These are phyloP conservation scores for Phytophthora syringae DNA, from an alignment of 352 stramenopile species.

Conservation along the genomic window DNA sequence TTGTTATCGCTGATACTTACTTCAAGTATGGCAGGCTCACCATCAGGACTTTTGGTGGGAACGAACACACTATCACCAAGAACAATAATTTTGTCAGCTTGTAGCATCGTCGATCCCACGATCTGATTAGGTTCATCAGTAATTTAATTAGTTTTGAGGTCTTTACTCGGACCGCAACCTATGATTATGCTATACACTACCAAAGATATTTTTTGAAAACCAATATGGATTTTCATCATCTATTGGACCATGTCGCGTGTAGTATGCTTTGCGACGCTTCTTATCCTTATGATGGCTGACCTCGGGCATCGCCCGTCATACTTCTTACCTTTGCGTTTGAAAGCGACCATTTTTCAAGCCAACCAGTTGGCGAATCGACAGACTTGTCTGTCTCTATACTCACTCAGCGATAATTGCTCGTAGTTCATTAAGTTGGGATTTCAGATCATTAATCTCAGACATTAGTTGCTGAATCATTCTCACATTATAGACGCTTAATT, in stretches of 20 bases:
- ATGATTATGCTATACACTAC: background rate
- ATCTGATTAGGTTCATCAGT: constrained; percentile 1
- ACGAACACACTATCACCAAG: constrained; percentile 12
- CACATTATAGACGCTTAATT: constrained; percentile 12
- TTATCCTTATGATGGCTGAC: constrained; percentile 1
- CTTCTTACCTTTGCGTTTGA: constrained; percentile 12
- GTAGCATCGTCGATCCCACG: constrained; percentile 5
- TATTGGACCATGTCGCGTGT: background rate
- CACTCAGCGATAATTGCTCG: constrained; percentile 13
- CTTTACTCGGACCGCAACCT: constrained; percentile 1
- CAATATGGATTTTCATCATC: background rate
- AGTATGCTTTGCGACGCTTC: background rate
- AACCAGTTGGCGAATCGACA: too few relatives aligned
- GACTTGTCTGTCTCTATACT: constrained; percentile 9
- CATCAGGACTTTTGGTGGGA: constrained; percentile 4
- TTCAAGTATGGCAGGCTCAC: constrained; percentile 12
- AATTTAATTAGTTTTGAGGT: constrained; percentile 2
- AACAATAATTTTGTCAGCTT: constrained; percentile 7
- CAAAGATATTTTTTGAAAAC: constrained; percentile 7
- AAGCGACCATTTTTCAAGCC: constrained; percentile 10
- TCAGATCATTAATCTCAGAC: background rate
- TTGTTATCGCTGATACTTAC: constrained; percentile 10
- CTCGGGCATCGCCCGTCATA: too few relatives aligned
- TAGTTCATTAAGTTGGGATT: constrained; percentile 5
- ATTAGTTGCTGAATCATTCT: constrained; percentile 13